These are phyloP conservation scores for Cytospora leucostoma DNA, from an alignment of 2,329 filamentous ascomycete genomes.

Conservation along the genomic window DNA sequence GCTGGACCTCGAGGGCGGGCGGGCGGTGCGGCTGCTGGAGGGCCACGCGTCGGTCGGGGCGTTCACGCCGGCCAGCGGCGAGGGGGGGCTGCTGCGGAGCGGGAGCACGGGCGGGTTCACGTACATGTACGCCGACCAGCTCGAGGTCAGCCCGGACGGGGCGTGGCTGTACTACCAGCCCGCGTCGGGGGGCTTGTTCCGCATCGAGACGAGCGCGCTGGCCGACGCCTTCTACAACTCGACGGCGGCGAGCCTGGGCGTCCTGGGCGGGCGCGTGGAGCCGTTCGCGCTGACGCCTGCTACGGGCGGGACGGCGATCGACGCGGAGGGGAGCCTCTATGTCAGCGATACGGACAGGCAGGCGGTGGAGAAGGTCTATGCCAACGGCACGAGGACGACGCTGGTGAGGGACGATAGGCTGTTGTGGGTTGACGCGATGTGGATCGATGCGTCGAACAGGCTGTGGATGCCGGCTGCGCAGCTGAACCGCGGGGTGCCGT, in stretches of 20 bases:
- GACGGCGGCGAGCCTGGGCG: constrained; percentile 13
- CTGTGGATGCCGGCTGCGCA: constrained; percentile 24
- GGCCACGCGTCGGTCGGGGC: constrained; percentile 19
- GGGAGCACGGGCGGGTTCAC: not conserved
- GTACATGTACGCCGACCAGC: constrained; percentile 22
- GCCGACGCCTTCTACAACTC: constrained; percentile 21
- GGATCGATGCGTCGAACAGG: constrained; percentile 16
- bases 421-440: constrained; percentile 26
- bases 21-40: constrained; percentile 19
- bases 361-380: constrained; percentile 23
- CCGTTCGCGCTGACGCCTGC: constrained; percentile 22
- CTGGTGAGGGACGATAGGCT: constrained; percentile 23
- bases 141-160: constrained; percentile 25
- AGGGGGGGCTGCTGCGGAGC: constrained; percentile 11
- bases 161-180: constrained; percentile 19
- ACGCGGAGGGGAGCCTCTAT: constrained; percentile 21
- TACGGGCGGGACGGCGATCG: constrained; percentile 24
- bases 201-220: constrained; percentile 15
- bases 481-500: constrained; percentile 20
- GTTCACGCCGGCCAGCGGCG: constrained; percentile 13
- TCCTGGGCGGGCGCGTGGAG: constrained; percentile 10
- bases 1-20: constrained; percentile 23
- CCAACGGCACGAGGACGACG: constrained; percentile 22
- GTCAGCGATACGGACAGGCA: constrained; percentile 22
- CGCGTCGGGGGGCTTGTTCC: constrained; percentile 21